Evolutionary conservation across 1,139 yeast genomes (phyloP).

Genomic region (Taphrina populina): DNA sequence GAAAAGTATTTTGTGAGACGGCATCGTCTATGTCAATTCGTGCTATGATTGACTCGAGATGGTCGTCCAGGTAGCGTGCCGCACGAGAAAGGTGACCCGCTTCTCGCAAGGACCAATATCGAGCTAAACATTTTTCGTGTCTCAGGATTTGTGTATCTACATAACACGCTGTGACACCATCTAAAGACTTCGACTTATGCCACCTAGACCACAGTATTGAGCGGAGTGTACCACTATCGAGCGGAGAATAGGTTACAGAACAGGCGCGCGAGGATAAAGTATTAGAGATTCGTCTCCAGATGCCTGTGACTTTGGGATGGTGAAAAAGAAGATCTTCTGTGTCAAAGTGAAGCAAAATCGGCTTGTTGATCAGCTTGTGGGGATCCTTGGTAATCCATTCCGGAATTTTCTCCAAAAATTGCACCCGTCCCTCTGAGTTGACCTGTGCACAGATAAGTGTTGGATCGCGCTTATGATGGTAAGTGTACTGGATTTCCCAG

Average conservation of each 20-base stretch:
- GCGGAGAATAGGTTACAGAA: background rate
- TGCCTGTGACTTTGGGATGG: background rate
- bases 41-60: slow-evolving; percentile 8
- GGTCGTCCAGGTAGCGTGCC: slow-evolving; percentile 2
- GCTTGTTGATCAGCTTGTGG: slow-evolving; percentile 1
- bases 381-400: slow-evolving; percentile 17
- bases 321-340: slow-evolving; percentile 8
- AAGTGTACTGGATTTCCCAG: slow-evolving; percentile 14
- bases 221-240: slow-evolving; percentile 9
- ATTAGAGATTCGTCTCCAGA: slow-evolving; percentile 1
- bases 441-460: background rate
- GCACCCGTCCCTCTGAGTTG: background rate
- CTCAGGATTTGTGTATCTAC: slow-evolving; percentile 4
- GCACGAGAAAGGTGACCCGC: background rate
- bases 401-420: background rate
- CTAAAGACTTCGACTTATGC: slow-evolving; percentile 23
- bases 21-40: slow-evolving; percentile 13
- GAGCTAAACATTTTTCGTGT: background rate
- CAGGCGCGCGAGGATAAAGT: background rate
- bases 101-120: slow-evolving; percentile 9
- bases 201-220: slow-evolving; percentile 15
- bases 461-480: slow-evolving; percentile 12
- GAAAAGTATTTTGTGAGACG: slow-evolving; percentile 16
- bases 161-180: slow-evolving; percentile 16
- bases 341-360: slow-evolving; percentile 9